Evolutionary conservation across 1,284 basidiomycete genomes (phyloP).

Genomic region (Ceratobasidium sp.): DNA sequence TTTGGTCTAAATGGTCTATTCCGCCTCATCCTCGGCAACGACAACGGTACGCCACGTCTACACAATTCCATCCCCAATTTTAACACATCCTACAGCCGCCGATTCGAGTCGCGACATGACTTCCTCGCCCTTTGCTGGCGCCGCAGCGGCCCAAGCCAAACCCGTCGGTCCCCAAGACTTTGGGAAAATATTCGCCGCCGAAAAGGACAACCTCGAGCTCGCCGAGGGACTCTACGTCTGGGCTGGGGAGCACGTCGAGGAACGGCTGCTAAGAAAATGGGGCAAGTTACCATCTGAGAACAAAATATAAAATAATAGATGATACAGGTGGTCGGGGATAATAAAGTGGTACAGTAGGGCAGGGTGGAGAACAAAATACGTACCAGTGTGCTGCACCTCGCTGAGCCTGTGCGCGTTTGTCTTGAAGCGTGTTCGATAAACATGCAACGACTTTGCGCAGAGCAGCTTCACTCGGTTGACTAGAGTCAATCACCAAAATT

Average conservation of each 20-base stretch:
- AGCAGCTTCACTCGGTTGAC: slow-evolving; percentile 16
- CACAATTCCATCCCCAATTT: not conserved
- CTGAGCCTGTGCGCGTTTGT: slow-evolving; percentile 10
- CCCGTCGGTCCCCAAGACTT: slow-evolving; percentile 76
- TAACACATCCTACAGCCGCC: slow-evolving; percentile 65
- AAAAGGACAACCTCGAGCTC: slow-evolving; percentile 93
- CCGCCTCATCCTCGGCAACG: slow-evolving; percentile 89
- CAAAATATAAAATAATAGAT: slow-evolving; percentile 50
- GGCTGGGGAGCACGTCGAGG: slow-evolving; percentile 83
- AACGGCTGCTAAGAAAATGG: slow-evolving; percentile 78
- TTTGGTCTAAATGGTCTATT: slow-evolving; percentile 97
- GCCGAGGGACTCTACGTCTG: slow-evolving; percentile 85
- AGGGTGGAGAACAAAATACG: slow-evolving; percentile 7
- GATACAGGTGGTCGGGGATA: slow-evolving; percentile 24
- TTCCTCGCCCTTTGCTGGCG: slow-evolving; percentile 75
- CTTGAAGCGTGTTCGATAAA: slow-evolving; percentile 15
- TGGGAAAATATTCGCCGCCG: slow-evolving; percentile 89
- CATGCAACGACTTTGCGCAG: slow-evolving; percentile 31
- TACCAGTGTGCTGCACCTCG: slow-evolving; percentile 29
- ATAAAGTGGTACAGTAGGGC: slow-evolving; percentile 9
- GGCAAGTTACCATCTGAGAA: slow-evolving; percentile 60
- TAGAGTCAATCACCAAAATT: slow-evolving; percentile 29
- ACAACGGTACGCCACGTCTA: slow-evolving; percentile 76
- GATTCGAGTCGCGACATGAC: slow-evolving; percentile 80
- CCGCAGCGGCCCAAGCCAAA: slow-evolving; percentile 60